Evolutionary conservation across 2,329 filamentous ascomycete species (phyloP), one percentile per base, ranked within the genome.

Genomic region (Penicillium rolfsii): DNA sequence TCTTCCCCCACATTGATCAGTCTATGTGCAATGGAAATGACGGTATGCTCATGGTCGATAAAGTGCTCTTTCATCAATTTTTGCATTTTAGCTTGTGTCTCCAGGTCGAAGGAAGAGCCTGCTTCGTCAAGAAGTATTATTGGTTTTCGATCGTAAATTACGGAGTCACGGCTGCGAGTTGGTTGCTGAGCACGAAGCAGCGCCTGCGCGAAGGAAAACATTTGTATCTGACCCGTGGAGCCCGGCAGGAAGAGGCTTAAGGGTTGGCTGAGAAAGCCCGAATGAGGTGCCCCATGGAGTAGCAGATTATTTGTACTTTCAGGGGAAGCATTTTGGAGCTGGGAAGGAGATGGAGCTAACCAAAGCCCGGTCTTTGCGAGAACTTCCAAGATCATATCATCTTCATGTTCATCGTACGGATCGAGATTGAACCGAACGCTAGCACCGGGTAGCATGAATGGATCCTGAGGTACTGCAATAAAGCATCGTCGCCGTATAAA

Each of bases 401-500:
- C 26, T 22, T 26, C 8, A 33, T 33, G 26, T 12, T 26, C 14
- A 49, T 59, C 33, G 4, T 59, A 58, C 14, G 59, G 56, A 52
- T 61, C 59, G 11, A 61, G 28, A 45, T 55, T 61, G 35, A 61
- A 61, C 3, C 50, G 55, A 12, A 61, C 33, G 24, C 38, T 58
- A 1, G 56, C 59, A 1, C 33, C 58, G 24, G 59, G 22, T 40
- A 59, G 48, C 5, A 24, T 61, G 11, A 61, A 55, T 1, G 49
- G 49, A 52, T 61, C 59, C 49, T 61, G 59, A 33, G 59, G 59
- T 28, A 61, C 55, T 33, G 59, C 50, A 55, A 61, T 61, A 28
- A 61, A 54, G 0, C 55, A 49, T 4, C 52, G 55, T 52, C 52
- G 52, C 14, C 59, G 59, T 6, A 61, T 35, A 16, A n/a, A 41